Evolutionary conservation across 2,329 filamentous ascomycete genomes (phyloP).

Genomic region (Domatiomyces catenatus): DNA sequence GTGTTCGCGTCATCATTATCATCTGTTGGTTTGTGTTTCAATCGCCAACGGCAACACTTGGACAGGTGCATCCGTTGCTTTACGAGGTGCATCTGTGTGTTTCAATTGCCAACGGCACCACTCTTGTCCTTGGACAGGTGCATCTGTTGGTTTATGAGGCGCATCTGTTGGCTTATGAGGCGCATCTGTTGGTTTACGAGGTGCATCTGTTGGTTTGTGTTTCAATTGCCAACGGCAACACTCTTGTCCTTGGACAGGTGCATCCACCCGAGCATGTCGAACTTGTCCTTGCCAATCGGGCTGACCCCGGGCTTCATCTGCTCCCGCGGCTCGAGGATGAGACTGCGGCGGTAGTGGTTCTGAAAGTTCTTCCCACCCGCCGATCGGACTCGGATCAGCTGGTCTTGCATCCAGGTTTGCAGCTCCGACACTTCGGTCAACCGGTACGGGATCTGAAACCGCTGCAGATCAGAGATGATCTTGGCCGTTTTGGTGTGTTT

Average conservation of each 20-base stretch:
- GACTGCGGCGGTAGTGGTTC: slow-evolving; percentile 64
- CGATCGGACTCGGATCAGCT: slow-evolving; percentile 60
- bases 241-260: slow-evolving; percentile 18
- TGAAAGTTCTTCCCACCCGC: slow-evolving; percentile 48
- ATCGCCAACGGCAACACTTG: slow-evolving; percentile 1
- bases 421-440: slow-evolving; percentile 71
- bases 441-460: slow-evolving; percentile 87
- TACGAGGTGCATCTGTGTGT: no score
- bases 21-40: neutral
- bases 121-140: slow-evolving; percentile 18
- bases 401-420: slow-evolving; percentile 79
- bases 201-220: no score
- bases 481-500: slow-evolving; percentile 90
- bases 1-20: neutral
- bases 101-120: neutral
- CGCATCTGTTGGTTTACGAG: no score
- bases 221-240: neutral
- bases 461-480: slow-evolving; percentile 88
- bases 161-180: neutral
- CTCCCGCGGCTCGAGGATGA: slow-evolving; percentile 58
- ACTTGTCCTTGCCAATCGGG: slow-evolving; percentile 30
- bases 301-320: slow-evolving; percentile 5
- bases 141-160: no score
- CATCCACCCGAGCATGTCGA: slow-evolving; percentile 39
- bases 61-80: no score